Base-by-base conservation (phyloP, 78 protist species). In the Dictyostelium purpureum region DNA sequence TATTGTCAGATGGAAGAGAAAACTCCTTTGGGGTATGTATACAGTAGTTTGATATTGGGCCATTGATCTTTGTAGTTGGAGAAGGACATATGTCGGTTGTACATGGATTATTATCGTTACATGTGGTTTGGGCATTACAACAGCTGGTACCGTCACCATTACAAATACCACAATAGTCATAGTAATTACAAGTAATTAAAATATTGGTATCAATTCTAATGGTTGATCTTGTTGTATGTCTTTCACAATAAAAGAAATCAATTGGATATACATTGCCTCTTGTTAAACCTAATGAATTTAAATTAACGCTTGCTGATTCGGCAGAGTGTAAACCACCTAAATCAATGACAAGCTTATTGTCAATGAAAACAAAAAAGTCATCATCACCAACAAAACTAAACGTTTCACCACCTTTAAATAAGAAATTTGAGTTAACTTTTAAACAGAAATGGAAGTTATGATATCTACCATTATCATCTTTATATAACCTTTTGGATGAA, bases 381-480 rank as follows among this genome's bases (percentile, higher is more conserved):
- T 82, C 89, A 73, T 82, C 89, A 82, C 89, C 89, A 21, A 47
- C 16, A n/a, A 82, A 82, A 10, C 18, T 66, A 56, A 82, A 82
- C 14, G 28, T 28, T 49, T 82, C 89, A 54, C 6, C 77, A 6
- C 89, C 89, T 16, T 33, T 5, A 66, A 43, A 78, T 7, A 28
- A 26, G n/a, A 66, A 67, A 24, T 37, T 21, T 35, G 12, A 31
- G 88, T 42, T 14, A 38, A 80, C 10, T 10, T 73, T 31, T 21
- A 57, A 18, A 51, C 81, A 75, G 21, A 69, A 69, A 24, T 69
- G 76, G 33, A 31, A 69, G n/a, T 69, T 69, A 40, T 69, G 76
- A 24, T 35, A 42, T 40, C 12, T 65, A 37, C 74, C 31, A 18
- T 28, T 42, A 65, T 18, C 76, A 69, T 69, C 76, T 38, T n/a